Base-by-base conservation (phyloP, 2,329 filamentous ascomycete species). In the Monosporascus sp. region DNA sequence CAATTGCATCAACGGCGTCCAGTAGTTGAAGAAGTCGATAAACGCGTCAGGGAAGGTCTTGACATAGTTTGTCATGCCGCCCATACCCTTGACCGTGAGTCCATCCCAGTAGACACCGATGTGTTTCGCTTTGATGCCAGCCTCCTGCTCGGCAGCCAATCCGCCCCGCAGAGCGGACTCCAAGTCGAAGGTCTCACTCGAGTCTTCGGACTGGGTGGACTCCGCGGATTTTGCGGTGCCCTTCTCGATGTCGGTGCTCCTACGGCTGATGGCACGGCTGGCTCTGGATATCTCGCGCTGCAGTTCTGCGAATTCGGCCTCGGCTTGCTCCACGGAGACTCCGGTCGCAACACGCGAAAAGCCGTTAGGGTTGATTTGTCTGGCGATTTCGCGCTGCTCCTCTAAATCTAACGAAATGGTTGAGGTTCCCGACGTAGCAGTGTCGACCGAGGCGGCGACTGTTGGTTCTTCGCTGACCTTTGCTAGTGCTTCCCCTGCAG, bases 101-200 rank as follows among this genome's bases (percentile, higher is more conserved):
- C 80, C 78, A 51, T 94, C 83, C 89, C 90, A 95, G 57, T 88
- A 81, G 1, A 91, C 88, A 31, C 89, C 88, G 55, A 91, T 87
- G 61, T 87, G 84, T 75, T 95, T 95, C 5, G 85, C 79, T 56
- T 85, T 86, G 70, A 95, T 95, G 1, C 91, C 91, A 6, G 88
- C 88, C 57, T 87, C 84, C 56, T 82, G 79, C 64, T 91, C 88
- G 8, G 90, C 86, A 46, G 80, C 81, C 53, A 87, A 79, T 52
- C 85, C 85, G 3, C 90, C 89, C 45, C 88, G 82, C 56, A 96
- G 74, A 3, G 86, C 85, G 8, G 77, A 72, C 68, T 96, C 89
- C 38, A 96, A 76, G 66, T 96, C 86, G 69, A 94, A 96, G 9
- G 79, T 75, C 52, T 82, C 82, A 2, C 75, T 75, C 2, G 75